These are phyloP conservation scores for Apiospora pterosperma DNA, from an alignment of 2,329 filamentous ascomycete genomes.

Conservation along the genomic window DNA sequence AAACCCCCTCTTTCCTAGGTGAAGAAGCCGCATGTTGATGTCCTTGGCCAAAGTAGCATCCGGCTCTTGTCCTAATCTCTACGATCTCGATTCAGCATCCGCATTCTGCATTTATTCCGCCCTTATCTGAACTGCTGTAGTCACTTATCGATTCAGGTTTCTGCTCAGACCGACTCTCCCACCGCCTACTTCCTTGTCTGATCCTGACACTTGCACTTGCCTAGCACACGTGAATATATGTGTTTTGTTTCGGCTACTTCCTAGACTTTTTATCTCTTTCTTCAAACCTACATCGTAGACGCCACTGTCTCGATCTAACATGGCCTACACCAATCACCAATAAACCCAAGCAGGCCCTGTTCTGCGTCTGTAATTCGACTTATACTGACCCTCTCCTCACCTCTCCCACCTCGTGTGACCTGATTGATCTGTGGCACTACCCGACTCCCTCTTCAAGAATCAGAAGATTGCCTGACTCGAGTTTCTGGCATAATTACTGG, in stretches of 20 bases:
- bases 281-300: not conserved
- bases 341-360: not conserved
- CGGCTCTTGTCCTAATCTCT: conserved; percentile 14
- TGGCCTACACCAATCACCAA: not conserved
- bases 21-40: not conserved
- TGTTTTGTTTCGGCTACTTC: conserved; percentile 1
- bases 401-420: not conserved
- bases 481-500: not conserved
- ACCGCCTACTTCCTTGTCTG: not conserved
- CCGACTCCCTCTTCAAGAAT: not conserved
- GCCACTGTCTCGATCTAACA: not conserved
- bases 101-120: conserved; percentile 3
- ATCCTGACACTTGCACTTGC: not conserved
- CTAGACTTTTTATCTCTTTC: conserved; percentile 4
- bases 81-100: conserved; percentile 10
- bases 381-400: not conserved
- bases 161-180: conserved; percentile 8
- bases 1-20: conserved; percentile 1
- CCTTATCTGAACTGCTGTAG: conserved; percentile 8
- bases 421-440: not conserved
- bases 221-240: not conserved
- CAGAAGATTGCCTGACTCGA: not conserved
- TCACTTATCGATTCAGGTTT: conserved; percentile 17
- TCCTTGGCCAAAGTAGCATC: conserved; percentile 17
- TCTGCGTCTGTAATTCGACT: not conserved